Base-by-base conservation (phyloP, 805 yeast species). In the Yamadazyma tumulicola region DNA sequence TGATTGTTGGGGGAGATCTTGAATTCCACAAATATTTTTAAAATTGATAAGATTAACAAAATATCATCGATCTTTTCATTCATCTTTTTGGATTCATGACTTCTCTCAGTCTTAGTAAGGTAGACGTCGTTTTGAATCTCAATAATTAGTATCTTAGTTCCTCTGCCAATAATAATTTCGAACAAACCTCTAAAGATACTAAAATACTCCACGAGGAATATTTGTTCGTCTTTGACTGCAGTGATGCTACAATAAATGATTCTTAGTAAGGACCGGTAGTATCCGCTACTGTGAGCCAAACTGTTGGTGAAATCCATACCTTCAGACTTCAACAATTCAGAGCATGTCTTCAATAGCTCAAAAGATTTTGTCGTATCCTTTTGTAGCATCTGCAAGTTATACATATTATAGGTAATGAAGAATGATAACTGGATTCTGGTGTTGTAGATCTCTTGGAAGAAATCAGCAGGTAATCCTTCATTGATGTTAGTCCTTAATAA, bases 361-460 rank as follows among this genome's bases (percentile, higher is more conserved):
- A 71, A 60, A 0, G 70, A 52, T 16, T 55, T 48, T n/a, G 52
- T 58, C 9, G 66, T 57, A 16, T 54, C 60, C 13, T 49, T 53
- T 13, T 59, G 53, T 4, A 46, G 36, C 4, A 49, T 49, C 24
- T 48, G 45, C 6, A 49, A 49, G 29, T 51, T 53, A 25, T 71
- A 66, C 21, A 72, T 49, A 4, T 74, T 56, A 37, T 67, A 64
- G 27, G 61, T 55, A 15, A 71, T 62, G 54, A 77, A 69, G 59
- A 88, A 69, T 39, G 84, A 69, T 26, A 86, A 58, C 48, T 85
- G 89, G 25, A 80, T 64, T 32, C 95, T 71, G 33, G 74, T 84
- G 30, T 74, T 69, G 45, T 70, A 77, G 2, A 81, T 66, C 13
- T 70, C 72, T 3, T 59, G 55, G 47, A 77, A 75, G 4, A 71